Percentiles rank a stretch among this genome's conserved stretches.
Conservation (phyloP, 352 stramenopile species). For the Globisporangium ultimum region DNA sequence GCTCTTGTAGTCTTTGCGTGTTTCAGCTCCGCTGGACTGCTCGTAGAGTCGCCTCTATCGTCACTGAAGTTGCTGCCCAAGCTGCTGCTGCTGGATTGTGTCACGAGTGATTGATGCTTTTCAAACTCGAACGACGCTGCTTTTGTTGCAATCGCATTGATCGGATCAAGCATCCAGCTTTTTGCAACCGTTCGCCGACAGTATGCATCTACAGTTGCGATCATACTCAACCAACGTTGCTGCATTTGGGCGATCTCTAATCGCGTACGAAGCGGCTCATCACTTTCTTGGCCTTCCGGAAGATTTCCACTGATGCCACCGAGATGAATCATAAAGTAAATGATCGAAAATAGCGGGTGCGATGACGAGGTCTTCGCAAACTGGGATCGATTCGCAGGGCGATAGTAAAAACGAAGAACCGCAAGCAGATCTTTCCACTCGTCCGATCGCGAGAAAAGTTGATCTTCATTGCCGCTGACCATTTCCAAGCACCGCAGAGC, state of each 20-base stretch:
- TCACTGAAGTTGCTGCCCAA: conserved; percentile 12
- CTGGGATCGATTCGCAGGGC: conserved; percentile 52
- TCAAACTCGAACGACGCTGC: conserved; percentile 15
- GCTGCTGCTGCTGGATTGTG: conserved; percentile 11
- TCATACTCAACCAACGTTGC: conserved; percentile 32
- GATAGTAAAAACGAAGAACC: conserved; percentile 70
- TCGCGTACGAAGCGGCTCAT: conserved; percentile 18
- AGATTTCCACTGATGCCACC: conserved; percentile 1
- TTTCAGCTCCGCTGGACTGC: conserved; percentile 4
- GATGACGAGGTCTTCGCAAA: conserved; percentile 47
- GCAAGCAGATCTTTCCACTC: conserved; percentile 32
- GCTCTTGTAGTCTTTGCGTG: conserved; percentile 10
- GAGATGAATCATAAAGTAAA: conserved; percentile 34
- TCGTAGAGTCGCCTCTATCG: conserved; percentile 9
- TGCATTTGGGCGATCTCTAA: conserved; percentile 31
- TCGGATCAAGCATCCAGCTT: conserved; percentile 24
- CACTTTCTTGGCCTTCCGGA: not conserved
- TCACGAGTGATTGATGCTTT: conserved; percentile 3
- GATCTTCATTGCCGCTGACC: conserved; percentile 22
- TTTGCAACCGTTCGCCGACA: conserved; percentile 39
- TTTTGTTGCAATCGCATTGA: conserved; percentile 31
- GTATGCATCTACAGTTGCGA: conserved; percentile 38
- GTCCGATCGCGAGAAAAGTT: conserved; percentile 24
- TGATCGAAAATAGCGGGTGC: conserved; percentile 51
- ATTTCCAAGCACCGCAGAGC: conserved; percentile 40